phyloP scores from a whole-genome alignment of 257 asterid genomes.

The Galeopsis tetrahit region DNA sequence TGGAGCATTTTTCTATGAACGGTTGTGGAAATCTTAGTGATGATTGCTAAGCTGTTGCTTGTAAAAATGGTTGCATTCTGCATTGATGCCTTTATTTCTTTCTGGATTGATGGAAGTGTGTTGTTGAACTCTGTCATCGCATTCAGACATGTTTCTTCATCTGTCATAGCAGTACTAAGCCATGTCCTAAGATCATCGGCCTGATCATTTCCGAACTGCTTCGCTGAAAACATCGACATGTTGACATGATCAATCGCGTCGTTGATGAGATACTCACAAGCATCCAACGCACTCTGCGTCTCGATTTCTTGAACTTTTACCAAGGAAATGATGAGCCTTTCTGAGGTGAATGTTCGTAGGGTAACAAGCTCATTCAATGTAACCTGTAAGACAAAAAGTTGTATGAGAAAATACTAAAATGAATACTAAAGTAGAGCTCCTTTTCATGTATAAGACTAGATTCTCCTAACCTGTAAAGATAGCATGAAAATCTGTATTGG shows the following conservation, averaged over 20 bases:
- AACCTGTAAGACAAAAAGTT: conserved; percentile 27
- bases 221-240: conserved; percentile 28
- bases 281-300: conserved; percentile 17
- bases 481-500: conserved; percentile 33
- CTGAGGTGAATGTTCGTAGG: conserved; percentile 21
- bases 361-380: conserved; percentile 27
- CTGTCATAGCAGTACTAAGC: conserved; percentile 43
- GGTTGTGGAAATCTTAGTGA: conserved; percentile 28
- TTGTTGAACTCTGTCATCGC: conserved; percentile 30
- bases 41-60: conserved; percentile 46
- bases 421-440: too few relatives aligned
- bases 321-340: not conserved
- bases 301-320: not conserved
- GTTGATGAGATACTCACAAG: conserved; percentile 28
- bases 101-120: conserved; percentile 8
- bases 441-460: too few relatives aligned
- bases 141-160: conserved; percentile 40
- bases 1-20: conserved; percentile 12
- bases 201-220: not conserved
- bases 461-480: conserved; percentile 35
- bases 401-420: too few relatives aligned
- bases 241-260: conserved; percentile 36
- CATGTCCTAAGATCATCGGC: conserved; percentile 38
- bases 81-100: conserved; percentile 21
- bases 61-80: conserved; percentile 30